Conservation (phyloP, 2,329 filamentous ascomycete species). For the Aspergillus versicolor region DNA sequence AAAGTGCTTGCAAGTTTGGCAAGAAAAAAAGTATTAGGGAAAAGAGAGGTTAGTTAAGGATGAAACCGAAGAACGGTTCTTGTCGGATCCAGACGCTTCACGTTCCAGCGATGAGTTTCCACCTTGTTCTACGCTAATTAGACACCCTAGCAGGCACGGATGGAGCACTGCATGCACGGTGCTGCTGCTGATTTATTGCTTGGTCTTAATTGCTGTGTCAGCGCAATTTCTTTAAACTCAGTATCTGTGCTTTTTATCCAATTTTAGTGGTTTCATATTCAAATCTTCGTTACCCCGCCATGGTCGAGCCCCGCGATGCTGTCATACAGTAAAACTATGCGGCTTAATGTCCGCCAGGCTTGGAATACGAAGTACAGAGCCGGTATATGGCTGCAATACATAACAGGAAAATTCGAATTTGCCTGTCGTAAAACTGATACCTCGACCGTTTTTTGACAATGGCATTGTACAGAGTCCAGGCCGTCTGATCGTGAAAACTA, state of each 20-base stretch:
- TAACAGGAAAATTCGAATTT: neutral
- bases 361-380: neutral
- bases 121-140: conserved; percentile 18
- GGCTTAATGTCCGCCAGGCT: conserved; percentile 1
- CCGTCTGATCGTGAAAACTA: neutral
- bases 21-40: neutral
- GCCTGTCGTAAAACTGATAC: neutral
- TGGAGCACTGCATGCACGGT: neutral
- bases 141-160: conserved; percentile 2
- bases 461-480: neutral
- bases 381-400: neutral
- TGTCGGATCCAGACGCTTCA: conserved; percentile 26
- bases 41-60: neutral
- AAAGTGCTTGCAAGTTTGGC: neutral
- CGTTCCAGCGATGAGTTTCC: conserved; percentile 25
- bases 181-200: neutral
- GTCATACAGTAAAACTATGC: conserved; percentile 13
- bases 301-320: conserved; percentile 20
- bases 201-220: neutral
- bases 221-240: neutral
- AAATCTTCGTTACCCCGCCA: conserved; percentile 15
- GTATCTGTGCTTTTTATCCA: neutral
- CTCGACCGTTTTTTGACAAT: neutral
- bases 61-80: conserved; percentile 8
- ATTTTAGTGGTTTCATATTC: conserved; percentile 3